Conservation (phyloP, 306 rosid genomes). For the Hippophae gyantsensis region DNA sequence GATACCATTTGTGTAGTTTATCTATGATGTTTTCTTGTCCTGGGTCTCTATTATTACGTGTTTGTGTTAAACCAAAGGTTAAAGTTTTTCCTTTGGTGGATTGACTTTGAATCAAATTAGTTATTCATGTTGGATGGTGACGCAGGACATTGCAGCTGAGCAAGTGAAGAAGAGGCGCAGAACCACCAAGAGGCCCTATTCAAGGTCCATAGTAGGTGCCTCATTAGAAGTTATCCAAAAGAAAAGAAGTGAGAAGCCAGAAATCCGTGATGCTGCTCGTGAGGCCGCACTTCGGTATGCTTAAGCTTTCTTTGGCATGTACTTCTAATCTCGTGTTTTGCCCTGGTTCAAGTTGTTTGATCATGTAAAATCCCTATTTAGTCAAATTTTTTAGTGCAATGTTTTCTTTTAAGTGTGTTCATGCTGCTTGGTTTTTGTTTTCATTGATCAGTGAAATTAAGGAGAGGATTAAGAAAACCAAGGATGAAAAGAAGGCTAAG, state of each 20-base stretch:
- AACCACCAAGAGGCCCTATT: slow-evolving; percentile 32
- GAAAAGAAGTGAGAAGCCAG: slow-evolving; percentile 37
- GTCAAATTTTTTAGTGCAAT: not conserved
- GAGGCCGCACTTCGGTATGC: slow-evolving; percentile 46
- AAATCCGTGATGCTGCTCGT: slow-evolving; percentile 41
- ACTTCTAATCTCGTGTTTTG: not conserved
- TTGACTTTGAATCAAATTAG: not conserved
- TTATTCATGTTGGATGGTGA: not conserved
- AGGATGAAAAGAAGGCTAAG: slow-evolving; percentile 46
- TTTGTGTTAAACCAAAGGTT: not conserved
- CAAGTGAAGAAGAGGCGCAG: slow-evolving; percentile 42
- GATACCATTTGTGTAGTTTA: too few relatives aligned
- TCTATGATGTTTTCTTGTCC: too few relatives aligned
- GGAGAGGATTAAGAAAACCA: slow-evolving; percentile 43
- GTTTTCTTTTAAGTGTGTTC: not conserved
- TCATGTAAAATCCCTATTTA: not conserved
- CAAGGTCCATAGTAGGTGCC: slow-evolving; percentile 47
- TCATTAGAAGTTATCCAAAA: slow-evolving; percentile 41
- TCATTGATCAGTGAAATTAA: slow-evolving; percentile 27
- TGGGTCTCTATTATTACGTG: not conserved
- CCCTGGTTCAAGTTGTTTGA: not conserved
- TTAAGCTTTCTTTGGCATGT: not conserved
- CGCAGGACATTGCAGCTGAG: slow-evolving; percentile 37
- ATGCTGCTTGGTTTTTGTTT: not conserved
- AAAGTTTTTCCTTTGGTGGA: not conserved